Percentiles rank a stretch among this genome's conserved stretches.
phyloP scores from a whole-genome alignment of 306 rosid genomes.

The Chamaecrista fasciculata region DNA sequence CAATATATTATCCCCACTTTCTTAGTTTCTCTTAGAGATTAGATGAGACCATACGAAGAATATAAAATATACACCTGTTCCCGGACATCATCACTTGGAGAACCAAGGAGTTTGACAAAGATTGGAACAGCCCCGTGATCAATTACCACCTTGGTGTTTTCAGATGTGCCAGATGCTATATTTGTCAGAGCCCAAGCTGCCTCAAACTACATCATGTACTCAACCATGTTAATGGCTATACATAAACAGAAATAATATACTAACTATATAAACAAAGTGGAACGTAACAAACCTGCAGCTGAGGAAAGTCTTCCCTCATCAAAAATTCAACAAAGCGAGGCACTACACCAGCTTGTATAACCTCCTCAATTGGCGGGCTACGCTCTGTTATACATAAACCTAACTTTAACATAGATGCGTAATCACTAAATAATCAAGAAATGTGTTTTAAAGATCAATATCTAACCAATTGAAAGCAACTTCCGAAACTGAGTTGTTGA shows the following conservation, averaged over 20 bases:
- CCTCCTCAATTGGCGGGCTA: constrained; percentile 93
- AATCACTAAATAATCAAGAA: neutral
- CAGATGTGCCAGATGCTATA: constrained; percentile 95
- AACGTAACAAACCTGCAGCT: constrained; percentile 63
- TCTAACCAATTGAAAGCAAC: constrained; percentile 88
- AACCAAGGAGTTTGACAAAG: constrained; percentile 80
- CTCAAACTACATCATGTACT: constrained; percentile 64
- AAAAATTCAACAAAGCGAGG: constrained; percentile 90
- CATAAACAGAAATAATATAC: neutral
- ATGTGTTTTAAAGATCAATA: neutral
- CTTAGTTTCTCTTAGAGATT: neutral
- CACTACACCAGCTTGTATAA: constrained; percentile 85
- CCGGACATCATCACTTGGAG: constrained; percentile 89
- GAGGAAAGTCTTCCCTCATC: constrained; percentile 80
- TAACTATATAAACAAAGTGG: neutral
- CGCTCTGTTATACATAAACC: constrained; percentile 51
- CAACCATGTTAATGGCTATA: constrained; percentile 6
- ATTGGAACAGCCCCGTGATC: constrained; percentile 89
- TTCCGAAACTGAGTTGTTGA: constrained; percentile 94
- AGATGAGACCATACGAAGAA: neutral
- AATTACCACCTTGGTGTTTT: constrained; percentile 83
- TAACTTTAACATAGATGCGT: neutral
- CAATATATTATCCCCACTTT: neutral
- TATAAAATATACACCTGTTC: constrained; percentile 64
- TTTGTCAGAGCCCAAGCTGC: constrained; percentile 99